phyloP scores from a whole-genome alignment of 495 filamentous ascomycete species.

The Penicillium silybi region DNA sequence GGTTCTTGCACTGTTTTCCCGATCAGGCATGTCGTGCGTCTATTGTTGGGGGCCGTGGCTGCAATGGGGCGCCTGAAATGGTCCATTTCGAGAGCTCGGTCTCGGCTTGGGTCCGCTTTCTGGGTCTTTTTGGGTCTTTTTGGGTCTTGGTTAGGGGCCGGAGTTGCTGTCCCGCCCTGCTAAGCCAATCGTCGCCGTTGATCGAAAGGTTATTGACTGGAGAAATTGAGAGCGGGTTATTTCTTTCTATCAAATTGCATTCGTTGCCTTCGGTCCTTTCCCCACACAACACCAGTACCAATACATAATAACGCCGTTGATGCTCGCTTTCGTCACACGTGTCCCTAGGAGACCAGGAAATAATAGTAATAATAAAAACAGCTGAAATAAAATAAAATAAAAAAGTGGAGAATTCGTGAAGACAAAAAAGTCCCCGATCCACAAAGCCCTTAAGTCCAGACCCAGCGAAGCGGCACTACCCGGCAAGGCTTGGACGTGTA shows the following conservation, averaged over 20 bases:
- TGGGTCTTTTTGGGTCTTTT: neutral
- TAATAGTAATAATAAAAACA: slow-evolving; percentile 8
- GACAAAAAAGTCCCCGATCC: neutral
- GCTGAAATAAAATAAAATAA: neutral
- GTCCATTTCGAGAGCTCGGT: neutral
- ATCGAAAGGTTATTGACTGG: slow-evolving; percentile 15
- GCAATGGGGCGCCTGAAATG: slow-evolving; percentile 10
- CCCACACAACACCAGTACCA: slow-evolving; percentile 5
- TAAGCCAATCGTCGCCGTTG: neutral
- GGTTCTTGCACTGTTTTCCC: neutral
- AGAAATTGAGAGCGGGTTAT: neutral
- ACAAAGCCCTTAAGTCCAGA: neutral
- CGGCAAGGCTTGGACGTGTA: neutral
- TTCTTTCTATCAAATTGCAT: neutral
- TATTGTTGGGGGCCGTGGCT: slow-evolving; percentile 1
- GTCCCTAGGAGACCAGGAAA: slow-evolving; percentile 5
- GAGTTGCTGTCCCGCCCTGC: slow-evolving; percentile 1
- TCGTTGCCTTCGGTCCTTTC: neutral
- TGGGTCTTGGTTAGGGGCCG: slow-evolving; percentile 4
- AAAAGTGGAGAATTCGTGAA: slow-evolving; percentile 2
- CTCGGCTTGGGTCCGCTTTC: neutral
- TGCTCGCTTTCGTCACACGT: slow-evolving; percentile 18
- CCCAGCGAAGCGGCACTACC: neutral
- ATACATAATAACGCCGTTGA: slow-evolving; percentile 11
- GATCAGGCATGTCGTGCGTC: slow-evolving; percentile 2